Evolutionary conservation across 495 filamentous ascomycete genomes (phyloP).

Genomic region (Podospora sp.): DNA sequence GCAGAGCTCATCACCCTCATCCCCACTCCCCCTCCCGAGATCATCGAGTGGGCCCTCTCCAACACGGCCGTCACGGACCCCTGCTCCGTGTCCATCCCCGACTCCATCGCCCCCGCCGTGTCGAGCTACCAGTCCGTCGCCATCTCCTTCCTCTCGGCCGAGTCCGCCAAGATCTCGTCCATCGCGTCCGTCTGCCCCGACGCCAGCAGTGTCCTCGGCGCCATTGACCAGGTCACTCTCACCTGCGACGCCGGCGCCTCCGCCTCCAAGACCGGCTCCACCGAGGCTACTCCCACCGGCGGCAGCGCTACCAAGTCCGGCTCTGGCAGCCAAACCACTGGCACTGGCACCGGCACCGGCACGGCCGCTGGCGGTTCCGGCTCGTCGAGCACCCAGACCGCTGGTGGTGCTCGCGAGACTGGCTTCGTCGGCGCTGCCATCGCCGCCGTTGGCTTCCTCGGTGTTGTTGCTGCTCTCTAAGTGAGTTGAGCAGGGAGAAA

Average conservation of each 20-base stretch:
- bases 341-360: constrained; percentile 6
- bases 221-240: not conserved
- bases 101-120: constrained; percentile 13
- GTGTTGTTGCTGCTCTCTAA: constrained; percentile 33
- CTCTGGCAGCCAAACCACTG: not conserved
- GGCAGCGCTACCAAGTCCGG: constrained; percentile 8
- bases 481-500: not conserved
- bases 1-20: constrained; percentile 13
- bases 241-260: not conserved
- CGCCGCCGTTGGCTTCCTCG: constrained; percentile 31
- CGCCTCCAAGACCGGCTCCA: not conserved
- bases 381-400: constrained; percentile 1
- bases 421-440: constrained; percentile 28
- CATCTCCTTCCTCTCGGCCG: constrained; percentile 18
- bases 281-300: not conserved
- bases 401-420: constrained; percentile 24
- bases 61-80: constrained; percentile 17
- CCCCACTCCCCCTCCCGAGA: constrained; percentile 27
- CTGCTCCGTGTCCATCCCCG: constrained; percentile 16
- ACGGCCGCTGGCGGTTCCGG: constrained; percentile 6
- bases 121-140: constrained; percentile 15
- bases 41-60: not conserved
- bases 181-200: constrained; percentile 24
- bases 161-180: constrained; percentile 11
- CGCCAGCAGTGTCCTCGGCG: not conserved